A percentile compares a stretch with the other conserved stretches of the same genome.
These are phyloP conservation scores for Macrocybe gigantea DNA, from an alignment of 768 basidiomycete genomes.

Conservation along the genomic window DNA sequence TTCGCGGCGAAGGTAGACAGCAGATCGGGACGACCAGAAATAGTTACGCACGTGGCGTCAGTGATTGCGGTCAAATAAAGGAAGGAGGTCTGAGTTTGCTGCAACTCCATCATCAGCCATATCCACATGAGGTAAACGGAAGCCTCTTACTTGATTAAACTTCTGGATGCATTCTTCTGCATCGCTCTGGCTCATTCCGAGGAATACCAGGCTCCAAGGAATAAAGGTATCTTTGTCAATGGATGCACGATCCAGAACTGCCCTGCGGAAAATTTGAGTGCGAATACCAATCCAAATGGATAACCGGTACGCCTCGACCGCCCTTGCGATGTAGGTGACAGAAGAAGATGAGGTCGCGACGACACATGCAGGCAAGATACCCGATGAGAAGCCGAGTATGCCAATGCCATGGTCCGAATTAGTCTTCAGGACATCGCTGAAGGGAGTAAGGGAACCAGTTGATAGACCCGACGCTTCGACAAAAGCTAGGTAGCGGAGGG, in stretches of 20 bases:
- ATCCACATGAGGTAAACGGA: neutral
- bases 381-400: constrained; percentile 51
- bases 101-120: too few relatives aligned
- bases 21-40: constrained; percentile 53
- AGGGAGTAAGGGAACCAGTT: constrained; percentile 15
- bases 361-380: constrained; percentile 48
- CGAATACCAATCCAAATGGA: constrained; percentile 50
- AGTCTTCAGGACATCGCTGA: constrained; percentile 22
- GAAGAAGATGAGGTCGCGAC: constrained; percentile 35
- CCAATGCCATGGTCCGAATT: constrained; percentile 30
- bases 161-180: constrained; percentile 15
- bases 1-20: constrained; percentile 35
- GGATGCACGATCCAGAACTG: constrained; percentile 12
- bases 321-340: constrained; percentile 34
- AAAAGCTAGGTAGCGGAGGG: constrained; percentile 45
- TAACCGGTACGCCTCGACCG: constrained; percentile 44
- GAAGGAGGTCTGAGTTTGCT: constrained; percentile 4
- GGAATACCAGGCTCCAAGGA: constrained; percentile 18
- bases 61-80: constrained; percentile 49
- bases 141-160: constrained; percentile 12
- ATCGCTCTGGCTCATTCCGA: constrained; percentile 22
- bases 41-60: constrained; percentile 40
- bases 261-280: constrained; percentile 24
- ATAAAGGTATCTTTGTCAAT: constrained; percentile 18
- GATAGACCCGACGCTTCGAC: constrained; percentile 12